These are phyloP conservation scores for Thecaphora frezii DNA, from an alignment of 1,284 basidiomycete species.

Conservation along the genomic window DNA sequence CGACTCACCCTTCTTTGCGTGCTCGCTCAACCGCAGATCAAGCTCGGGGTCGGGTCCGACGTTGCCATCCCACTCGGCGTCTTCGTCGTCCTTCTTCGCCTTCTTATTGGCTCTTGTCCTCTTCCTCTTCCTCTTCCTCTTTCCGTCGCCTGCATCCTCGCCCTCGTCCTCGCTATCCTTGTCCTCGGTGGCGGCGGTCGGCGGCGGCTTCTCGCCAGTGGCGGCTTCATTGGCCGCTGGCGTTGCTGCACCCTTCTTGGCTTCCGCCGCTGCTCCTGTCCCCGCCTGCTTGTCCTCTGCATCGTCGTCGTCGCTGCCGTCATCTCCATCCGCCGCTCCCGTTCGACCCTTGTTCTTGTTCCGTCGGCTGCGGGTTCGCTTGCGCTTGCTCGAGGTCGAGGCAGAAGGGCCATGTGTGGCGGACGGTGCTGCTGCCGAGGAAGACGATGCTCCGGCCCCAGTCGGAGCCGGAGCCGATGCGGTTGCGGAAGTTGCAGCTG, in stretches of 20 bases:
- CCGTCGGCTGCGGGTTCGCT: slow-evolving; percentile 25
- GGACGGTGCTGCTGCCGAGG: neutral
- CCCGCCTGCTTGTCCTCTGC: neutral
- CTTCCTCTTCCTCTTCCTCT: slow-evolving; percentile 36
- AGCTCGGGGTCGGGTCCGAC: slow-evolving; percentile 26
- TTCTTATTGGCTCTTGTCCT: slow-evolving; percentile 13
- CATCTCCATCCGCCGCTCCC: slow-evolving; percentile 12
- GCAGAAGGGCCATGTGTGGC: too few relatives aligned
- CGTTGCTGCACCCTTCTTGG: too few relatives aligned
- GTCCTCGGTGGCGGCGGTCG: too few relatives aligned
- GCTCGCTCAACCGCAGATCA: slow-evolving; percentile 27
- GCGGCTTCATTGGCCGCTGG: too few relatives aligned
- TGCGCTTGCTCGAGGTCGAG: slow-evolving; percentile 18
- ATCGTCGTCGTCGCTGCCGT: slow-evolving; percentile 17
- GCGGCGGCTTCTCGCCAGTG: too few relatives aligned
- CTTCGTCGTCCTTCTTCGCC: slow-evolving; percentile 2
- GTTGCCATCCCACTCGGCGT: slow-evolving; percentile 3
- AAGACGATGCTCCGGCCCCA: too few relatives aligned
- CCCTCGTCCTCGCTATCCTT: slow-evolving; percentile 1
- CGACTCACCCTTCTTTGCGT: slow-evolving; percentile 22
- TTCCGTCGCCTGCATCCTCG: slow-evolving; percentile 13
- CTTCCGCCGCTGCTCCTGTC: too few relatives aligned
- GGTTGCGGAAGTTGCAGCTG: neutral
- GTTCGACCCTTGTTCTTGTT: neutral
- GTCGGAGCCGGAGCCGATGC: neutral